Percentiles rank a stretch among this genome's conserved stretches.
These are phyloP conservation scores for Psilocybe tampanensis DNA, from an alignment of 768 basidiomycete genomes.

Conservation along the genomic window DNA sequence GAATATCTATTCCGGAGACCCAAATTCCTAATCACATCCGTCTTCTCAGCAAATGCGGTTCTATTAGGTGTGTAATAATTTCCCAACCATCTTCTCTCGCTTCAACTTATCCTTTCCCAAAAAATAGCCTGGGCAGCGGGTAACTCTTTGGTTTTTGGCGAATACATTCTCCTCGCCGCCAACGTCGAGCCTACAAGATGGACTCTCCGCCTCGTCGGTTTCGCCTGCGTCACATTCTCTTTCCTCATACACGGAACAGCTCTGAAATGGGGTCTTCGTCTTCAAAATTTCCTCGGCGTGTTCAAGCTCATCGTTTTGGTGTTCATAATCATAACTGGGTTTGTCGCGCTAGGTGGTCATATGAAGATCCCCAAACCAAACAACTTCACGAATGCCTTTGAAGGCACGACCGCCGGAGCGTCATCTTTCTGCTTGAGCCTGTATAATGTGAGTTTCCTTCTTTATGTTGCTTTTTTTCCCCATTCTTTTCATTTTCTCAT, in stretches of 20 bases:
- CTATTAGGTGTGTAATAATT: conserved; percentile 38
- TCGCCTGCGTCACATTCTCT: conserved; percentile 38
- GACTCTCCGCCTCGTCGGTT: conserved; percentile 36
- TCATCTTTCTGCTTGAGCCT: conserved; percentile 55
- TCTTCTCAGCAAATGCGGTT: conserved; percentile 55
- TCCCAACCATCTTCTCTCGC: neutral
- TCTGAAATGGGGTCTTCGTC: conserved; percentile 55
- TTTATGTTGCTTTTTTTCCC: neutral
- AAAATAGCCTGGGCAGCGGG: conserved; percentile 40
- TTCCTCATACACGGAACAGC: conserved; percentile 44
- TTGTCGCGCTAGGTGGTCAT: conserved; percentile 43
- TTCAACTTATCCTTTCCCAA: neutral
- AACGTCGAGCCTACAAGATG: conserved; percentile 30
- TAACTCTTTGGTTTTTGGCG: conserved; percentile 60
- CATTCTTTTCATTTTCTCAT: neutral
- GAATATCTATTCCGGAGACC: conserved; percentile 63
- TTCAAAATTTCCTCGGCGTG: conserved; percentile 64
- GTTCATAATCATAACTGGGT: conserved; percentile 50
- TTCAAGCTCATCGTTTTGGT: conserved; percentile 55
- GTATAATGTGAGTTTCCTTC: conserved; percentile 41
- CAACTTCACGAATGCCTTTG: conserved; percentile 36
- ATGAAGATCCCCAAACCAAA: conserved; percentile 32
- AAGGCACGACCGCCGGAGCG: conserved; percentile 47
- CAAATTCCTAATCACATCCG: conserved; percentile 54
- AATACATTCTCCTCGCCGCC: conserved; percentile 45